Base-by-base conservation (phyloP, 495 filamentous ascomycete species). In the Hypoxylon fragiforme region DNA sequence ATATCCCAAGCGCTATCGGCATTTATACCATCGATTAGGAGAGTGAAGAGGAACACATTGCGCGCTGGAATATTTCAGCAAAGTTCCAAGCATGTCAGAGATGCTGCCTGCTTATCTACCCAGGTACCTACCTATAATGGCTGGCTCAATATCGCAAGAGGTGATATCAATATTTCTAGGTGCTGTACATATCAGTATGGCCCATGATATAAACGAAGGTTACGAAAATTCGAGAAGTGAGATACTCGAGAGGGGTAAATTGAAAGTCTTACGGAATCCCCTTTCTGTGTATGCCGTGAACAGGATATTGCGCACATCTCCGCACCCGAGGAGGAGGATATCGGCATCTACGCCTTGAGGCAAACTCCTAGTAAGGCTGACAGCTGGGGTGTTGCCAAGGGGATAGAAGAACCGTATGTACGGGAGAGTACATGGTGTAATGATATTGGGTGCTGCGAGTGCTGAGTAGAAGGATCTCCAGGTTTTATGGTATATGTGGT, bases 271-370 rank as follows among this genome's bases (percentile, higher is more conserved):
- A 50, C 66, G 54, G n/a, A 54, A 45, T 16, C 22, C 60, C 49
- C 52, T 16, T 20, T 70, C 62, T 9, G 22, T 50, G 46, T 66
- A 42, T 1, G 24, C n/a, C 1, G 69, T 71, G 42, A 68, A 71
- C 1, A 70, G 42, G 21, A 70, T 68, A 32, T 62, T 70, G 3
- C 63, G 55, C 28, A 67, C 45, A 43, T 70, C 67, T 21, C 67
- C 67, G 21, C 65, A 70, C 7, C 62, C 67, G 1, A 71, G 60
- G n/a, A 70, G 67, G 20, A 71, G 56, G 7, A 71, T 63, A 38
- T 65, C 56, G 12, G 60, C 65, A 9, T 50, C 49, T 30, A 21
- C 39, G 6, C 50, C 60, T 1, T 64, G 67, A 6, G 69, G 65
- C 12, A 71, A 41, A 1, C 53, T 38, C 30, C 66, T 57, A 1